Conservation (phyloP, 176 grass and related monocot genomes). For the Avena atlantica region DNA sequence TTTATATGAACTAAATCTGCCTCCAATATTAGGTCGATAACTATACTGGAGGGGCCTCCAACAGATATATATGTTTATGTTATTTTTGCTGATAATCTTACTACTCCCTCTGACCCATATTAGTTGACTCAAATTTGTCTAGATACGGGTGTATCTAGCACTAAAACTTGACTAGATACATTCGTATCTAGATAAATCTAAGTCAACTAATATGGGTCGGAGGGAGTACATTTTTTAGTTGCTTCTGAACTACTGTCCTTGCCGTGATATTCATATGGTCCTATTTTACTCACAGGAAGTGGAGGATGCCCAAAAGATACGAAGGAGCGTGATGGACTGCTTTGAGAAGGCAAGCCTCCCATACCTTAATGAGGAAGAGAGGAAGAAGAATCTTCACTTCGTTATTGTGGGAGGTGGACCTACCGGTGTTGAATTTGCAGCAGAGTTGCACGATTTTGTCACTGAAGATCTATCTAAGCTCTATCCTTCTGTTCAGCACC, state of each 20-base stretch:
- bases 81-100: background rate
- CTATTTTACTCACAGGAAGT: constrained; percentile 69
- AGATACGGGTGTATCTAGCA: too few relatives aligned
- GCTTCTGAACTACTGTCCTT: background rate
- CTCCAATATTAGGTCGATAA: background rate
- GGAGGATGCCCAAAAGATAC: constrained; percentile 90
- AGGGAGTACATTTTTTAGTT: background rate
- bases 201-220: too few relatives aligned
- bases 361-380: constrained; percentile 75
- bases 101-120: background rate
- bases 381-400: constrained; percentile 93
- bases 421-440: constrained; percentile 95
- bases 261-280: constrained; percentile 5
- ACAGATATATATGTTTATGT: background rate
- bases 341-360: constrained; percentile 93
- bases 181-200: too few relatives aligned
- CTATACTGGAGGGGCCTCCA: background rate
- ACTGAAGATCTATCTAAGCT: constrained; percentile 85
- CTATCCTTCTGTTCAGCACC: constrained; percentile 77
- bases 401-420: constrained; percentile 94
- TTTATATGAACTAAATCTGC: constrained; percentile 13
- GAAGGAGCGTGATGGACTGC: constrained; percentile 85
- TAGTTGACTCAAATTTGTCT: too few relatives aligned
- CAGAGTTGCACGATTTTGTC: constrained; percentile 93
- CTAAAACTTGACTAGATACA: too few relatives aligned